Conservation (phyloP, 352 stramenopile species). For the Pythium graminicola region DNA sequence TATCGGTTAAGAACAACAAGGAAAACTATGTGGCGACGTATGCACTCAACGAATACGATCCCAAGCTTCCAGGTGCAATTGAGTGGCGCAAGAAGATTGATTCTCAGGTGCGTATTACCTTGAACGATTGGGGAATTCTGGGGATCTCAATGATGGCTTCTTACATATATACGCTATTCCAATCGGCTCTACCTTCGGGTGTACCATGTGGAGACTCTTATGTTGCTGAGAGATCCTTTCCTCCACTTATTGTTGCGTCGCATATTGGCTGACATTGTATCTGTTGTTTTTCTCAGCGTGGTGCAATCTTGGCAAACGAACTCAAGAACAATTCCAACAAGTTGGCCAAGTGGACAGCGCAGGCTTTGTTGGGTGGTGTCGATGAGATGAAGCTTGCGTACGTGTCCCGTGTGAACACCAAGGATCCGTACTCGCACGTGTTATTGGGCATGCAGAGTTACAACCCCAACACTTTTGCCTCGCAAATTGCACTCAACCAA, state of each 20-base stretch:
- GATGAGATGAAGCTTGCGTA: conserved; percentile 99
- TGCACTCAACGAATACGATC: conserved; percentile 97
- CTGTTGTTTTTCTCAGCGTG: conserved; percentile 59
- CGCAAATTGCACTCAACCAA: conserved; percentile 96
- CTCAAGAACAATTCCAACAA: conserved; percentile 99
- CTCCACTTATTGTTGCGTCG: background rate
- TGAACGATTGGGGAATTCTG: conserved; percentile 11
- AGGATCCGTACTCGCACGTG: conserved; percentile 94
- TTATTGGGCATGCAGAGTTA: conserved; percentile 96
- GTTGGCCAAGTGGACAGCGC: conserved; percentile 96
- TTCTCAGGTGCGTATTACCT: conserved; percentile 49
- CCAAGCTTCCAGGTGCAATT: conserved; percentile 79
- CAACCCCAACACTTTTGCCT: conserved; percentile 95
- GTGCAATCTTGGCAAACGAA: conserved; percentile 95
- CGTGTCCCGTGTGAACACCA: conserved; percentile 90
- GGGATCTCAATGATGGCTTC: conserved; percentile 61
- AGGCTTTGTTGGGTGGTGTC: conserved; percentile 92
- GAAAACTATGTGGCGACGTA: conserved; percentile 93
- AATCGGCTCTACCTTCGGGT: conserved; percentile 14
- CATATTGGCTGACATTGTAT: conserved; percentile 4
- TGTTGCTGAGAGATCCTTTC: conserved; percentile 25
- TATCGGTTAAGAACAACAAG: conserved; percentile 79
- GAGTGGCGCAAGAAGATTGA: conserved; percentile 98
- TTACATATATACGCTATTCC: conserved; percentile 46
- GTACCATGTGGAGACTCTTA: conserved; percentile 29